Evolutionary conservation across 768 basidiomycete species (phyloP).

Genomic region (Hygrophoropsis aurantiaca): DNA sequence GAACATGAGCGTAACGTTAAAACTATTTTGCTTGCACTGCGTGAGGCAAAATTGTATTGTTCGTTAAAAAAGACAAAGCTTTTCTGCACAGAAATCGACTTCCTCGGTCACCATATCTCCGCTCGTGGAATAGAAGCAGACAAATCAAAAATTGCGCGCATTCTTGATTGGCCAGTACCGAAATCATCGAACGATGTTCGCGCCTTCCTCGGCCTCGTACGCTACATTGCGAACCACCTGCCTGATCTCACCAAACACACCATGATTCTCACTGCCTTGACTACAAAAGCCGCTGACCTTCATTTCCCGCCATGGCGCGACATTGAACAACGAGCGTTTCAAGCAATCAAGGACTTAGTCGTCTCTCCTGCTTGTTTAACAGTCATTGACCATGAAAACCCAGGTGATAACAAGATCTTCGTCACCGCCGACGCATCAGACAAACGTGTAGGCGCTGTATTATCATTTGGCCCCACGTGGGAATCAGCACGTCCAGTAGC

Average conservation of each 20-base stretch:
- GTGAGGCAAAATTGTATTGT: conserved; percentile 18
- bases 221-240: conserved; percentile 7
- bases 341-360: conserved; percentile 24
- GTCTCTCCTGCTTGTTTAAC: conserved; percentile 25
- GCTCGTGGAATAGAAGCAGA: conserved; percentile 24
- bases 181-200: conserved; percentile 12
- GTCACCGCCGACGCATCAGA: conserved; percentile 13
- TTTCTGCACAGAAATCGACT: conserved; percentile 11
- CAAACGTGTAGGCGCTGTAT: not conserved
- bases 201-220: conserved; percentile 9
- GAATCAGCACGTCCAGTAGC: conserved; percentile 20
- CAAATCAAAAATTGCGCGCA: not conserved
- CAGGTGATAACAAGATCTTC: conserved; percentile 13
- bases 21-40: conserved; percentile 12
- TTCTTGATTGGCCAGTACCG: conserved; percentile 32
- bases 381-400: conserved; percentile 29
- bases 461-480: conserved; percentile 4
- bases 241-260: conserved; percentile 12
- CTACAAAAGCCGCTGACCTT: conserved; percentile 20
- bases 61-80: conserved; percentile 25
- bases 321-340: conserved; percentile 15
- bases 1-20: conserved; percentile 19
- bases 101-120: conserved; percentile 23
- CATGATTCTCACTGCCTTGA: conserved; percentile 5
- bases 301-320: conserved; percentile 26